Percentiles rank a stretch among this genome's conserved stretches.
phyloP scores from a whole-genome alignment of 1,284 basidiomycete genomes.

The Irpex sp. region DNA sequence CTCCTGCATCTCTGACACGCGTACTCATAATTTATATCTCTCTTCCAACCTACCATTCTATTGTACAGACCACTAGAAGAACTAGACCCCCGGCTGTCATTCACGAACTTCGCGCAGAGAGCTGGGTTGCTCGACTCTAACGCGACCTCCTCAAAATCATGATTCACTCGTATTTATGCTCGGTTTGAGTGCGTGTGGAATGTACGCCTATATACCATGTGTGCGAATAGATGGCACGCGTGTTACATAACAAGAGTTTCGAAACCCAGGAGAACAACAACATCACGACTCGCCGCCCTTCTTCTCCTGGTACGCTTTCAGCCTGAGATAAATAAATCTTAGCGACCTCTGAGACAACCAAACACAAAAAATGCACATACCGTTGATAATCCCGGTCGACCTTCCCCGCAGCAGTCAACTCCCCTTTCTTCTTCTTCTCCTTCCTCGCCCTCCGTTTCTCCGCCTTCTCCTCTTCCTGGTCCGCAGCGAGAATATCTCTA shows the following conservation, averaged over 20 bases:
- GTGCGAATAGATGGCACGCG: background rate
- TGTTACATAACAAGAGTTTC: background rate
- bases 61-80: constrained; percentile 67
- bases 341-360: no score
- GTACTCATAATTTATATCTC: background rate
- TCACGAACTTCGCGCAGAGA: constrained; percentile 68
- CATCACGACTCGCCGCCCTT: constrained; percentile 19
- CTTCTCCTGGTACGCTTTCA: constrained; percentile 53
- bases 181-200: background rate
- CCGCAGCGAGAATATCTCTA: constrained; percentile 74
- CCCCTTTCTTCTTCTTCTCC: constrained; percentile 60
- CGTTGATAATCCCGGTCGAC: constrained; percentile 50
- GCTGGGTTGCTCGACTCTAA: constrained; percentile 32
- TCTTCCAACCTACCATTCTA: no score
- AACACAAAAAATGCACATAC: constrained; percentile 18
- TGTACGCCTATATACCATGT: background rate
- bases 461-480: constrained; percentile 57
- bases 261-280: background rate
- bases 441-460: constrained; percentile 69
- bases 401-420: constrained; percentile 20
- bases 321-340: constrained; percentile 25
- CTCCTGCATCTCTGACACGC: background rate
- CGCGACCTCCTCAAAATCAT: constrained; percentile 5
- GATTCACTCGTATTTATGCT: background rate
- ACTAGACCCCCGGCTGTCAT: constrained; percentile 71